These are phyloP conservation scores for Phytophthora constricta DNA, from an alignment of 352 stramenopile species.

Conservation along the genomic window DNA sequence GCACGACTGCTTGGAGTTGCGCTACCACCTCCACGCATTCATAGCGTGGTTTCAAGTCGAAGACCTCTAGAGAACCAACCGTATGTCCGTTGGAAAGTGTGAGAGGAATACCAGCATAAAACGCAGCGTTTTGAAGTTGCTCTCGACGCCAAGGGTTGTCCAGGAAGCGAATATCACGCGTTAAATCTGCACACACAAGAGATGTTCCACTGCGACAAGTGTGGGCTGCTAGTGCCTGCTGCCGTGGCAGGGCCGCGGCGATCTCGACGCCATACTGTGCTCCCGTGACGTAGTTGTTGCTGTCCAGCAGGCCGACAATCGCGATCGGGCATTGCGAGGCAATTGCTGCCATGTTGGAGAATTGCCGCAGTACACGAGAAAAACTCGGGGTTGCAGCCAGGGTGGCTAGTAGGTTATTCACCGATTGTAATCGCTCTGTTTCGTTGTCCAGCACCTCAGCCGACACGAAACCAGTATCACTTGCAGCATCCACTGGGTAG, in stretches of 20 bases:
- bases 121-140: constrained; percentile 45
- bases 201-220: constrained; percentile 66
- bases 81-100: constrained; percentile 73
- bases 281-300: constrained; percentile 61
- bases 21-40: constrained; percentile 67
- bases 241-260: constrained; percentile 34
- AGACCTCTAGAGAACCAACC: constrained; percentile 77
- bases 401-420: constrained; percentile 50
- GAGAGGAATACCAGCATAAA: constrained; percentile 86
- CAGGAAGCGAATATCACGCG: constrained; percentile 68
- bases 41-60: constrained; percentile 56
- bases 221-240: constrained; percentile 66
- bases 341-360: constrained; percentile 83
- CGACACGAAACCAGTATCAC: constrained; percentile 43
- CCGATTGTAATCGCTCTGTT: constrained; percentile 48
- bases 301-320: constrained; percentile 68
- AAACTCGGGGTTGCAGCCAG: constrained; percentile 49
- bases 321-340: constrained; percentile 72
- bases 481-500: constrained; percentile 45
- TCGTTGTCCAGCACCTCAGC: constrained; percentile 67
- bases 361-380: constrained; percentile 61
- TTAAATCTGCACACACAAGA: constrained; percentile 74
- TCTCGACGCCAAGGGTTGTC: constrained; percentile 68
- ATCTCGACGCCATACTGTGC: constrained; percentile 49
- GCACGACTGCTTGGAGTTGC: constrained; percentile 80